Evolutionary conservation across 192 early-diverging fungal species (phyloP).

Genomic region (Dissophora globulifera): DNA sequence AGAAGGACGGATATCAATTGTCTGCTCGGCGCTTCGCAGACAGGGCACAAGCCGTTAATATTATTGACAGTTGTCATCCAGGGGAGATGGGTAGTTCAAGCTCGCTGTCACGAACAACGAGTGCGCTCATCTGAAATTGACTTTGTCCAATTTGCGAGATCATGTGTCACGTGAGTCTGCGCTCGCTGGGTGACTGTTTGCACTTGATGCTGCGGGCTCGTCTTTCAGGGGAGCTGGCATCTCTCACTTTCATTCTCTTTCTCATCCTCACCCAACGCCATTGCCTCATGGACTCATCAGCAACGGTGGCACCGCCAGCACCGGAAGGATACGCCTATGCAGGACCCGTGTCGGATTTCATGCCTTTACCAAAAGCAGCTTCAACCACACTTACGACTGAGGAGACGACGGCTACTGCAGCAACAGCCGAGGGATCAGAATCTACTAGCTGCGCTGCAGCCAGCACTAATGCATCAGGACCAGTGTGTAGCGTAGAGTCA

Average conservation of each 20-base stretch:
- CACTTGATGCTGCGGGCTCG: too few species aligned
- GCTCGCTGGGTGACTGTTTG: too few species aligned
- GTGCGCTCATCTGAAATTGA: too few species aligned
- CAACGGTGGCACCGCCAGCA: constrained; percentile 1
- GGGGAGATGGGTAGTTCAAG: too few species aligned
- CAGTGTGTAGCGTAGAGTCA: background rate
- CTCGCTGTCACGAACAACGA: too few species aligned
- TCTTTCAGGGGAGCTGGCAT: too few species aligned
- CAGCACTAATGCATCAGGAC: background rate
- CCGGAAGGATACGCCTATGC: constrained; percentile 24
- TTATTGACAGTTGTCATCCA: too few species aligned
- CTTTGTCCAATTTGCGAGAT: too few species aligned
- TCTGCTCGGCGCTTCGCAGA: too few species aligned
- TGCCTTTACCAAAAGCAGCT: constrained; percentile 1
- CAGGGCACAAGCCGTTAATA: too few species aligned
- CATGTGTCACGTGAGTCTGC: too few species aligned
- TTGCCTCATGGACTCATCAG: background rate
- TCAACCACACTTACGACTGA: background rate
- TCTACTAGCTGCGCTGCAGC: background rate
- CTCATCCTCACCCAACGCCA: background rate
- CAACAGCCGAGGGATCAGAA: background rate
- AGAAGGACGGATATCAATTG: too few species aligned
- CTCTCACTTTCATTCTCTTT: background rate
- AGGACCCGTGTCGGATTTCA: constrained; percentile 31
- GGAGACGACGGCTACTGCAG: background rate